phyloP scores from a whole-genome alignment of 2,329 filamentous ascomycete genomes.

The Paracorniculantispora psalliotae region DNA sequence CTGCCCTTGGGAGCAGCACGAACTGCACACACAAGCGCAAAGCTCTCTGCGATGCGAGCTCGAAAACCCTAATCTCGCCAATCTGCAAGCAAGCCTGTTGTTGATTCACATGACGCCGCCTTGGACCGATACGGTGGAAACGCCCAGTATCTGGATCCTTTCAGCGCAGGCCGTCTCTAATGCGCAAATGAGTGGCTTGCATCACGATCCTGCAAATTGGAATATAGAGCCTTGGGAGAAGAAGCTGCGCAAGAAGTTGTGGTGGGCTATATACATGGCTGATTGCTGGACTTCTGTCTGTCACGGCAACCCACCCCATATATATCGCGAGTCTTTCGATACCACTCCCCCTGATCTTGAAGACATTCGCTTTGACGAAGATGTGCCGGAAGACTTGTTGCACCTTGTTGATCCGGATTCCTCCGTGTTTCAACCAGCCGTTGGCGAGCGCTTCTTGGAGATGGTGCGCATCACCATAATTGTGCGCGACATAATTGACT shows the following conservation, averaged over 20 bases:
- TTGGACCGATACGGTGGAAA: constrained; percentile 41
- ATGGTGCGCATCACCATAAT: constrained; percentile 27
- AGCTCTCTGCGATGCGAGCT: constrained; percentile 39
- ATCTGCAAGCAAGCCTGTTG: constrained; percentile 42
- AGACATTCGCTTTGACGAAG: constrained; percentile 39
- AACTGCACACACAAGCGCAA: constrained; percentile 37
- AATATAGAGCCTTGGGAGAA: constrained; percentile 39
- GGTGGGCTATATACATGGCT: constrained; percentile 39
- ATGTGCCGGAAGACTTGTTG: constrained; percentile 30
- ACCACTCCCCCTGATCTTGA: constrained; percentile 35
- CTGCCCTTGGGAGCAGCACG: constrained; percentile 35
- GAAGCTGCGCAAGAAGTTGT: constrained; percentile 38
- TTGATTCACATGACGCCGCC: constrained; percentile 41
- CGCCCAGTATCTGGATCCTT: constrained; percentile 40
- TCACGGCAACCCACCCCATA: constrained; percentile 43
- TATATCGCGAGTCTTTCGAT: constrained; percentile 35
- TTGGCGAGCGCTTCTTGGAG: constrained; percentile 34
- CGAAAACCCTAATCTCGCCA: constrained; percentile 41
- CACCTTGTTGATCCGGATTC: constrained; percentile 31
- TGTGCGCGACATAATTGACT: constrained; percentile 29
- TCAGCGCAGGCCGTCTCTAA: constrained; percentile 38
- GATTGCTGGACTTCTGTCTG: constrained; percentile 43
- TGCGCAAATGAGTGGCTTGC: constrained; percentile 42
- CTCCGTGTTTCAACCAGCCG: constrained; percentile 27
- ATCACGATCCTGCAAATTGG: constrained; percentile 39